Evolutionary conservation across 176 grass and related monocot species (phyloP), one percentile per base, ranked within the genome.

Genomic region (Zoysia pacifica): DNA sequence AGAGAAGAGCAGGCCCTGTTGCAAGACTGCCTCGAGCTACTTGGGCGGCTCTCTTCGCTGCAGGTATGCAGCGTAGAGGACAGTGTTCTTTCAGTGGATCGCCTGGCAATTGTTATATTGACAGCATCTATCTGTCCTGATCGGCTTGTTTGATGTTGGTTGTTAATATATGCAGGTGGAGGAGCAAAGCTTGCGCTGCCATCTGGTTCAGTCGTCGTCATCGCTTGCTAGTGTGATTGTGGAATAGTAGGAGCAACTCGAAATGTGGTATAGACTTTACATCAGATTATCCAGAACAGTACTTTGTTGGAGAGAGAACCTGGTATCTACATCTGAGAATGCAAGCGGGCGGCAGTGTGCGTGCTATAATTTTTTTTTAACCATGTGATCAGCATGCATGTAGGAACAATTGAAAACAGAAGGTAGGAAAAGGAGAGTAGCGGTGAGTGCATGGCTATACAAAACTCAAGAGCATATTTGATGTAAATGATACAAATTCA

Each of bases 161-260:
- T 47, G 0, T 60, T 15, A 35, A 83, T 56, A 1, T 53, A 1
- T 51, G 62, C 69, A 93, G 91, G 79, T 81, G 3, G 11, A 89
- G 62, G 91, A 93, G 50, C 81, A 93, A 56, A 93, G 90, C 72
- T 66, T 93, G 64, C 82, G 59, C 14, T 87, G 78, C 74, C 91
- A 93, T 82, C 36, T 93, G 56, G 67, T 87, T 38, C 91, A 90
- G 76, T 62, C 62, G 2, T 62, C 62, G 0, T 87, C 64, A 18
- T 9, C 45, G 45, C 37, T 69, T 70, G 49, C 74, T 63, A 61
- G 28, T 39, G 48, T 72, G 70, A 9, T 11, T 1, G 48, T 72
- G 6, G 36, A 53, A 10, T 53, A 53, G 2, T 11, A 74, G 15
- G 35, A 50, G 14, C 19, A 18, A 37, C 44, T 48, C 11, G 11